Conservation (phyloP, 2,329 filamentous ascomycete genomes). For the Phialophora verrucosa region DNA sequence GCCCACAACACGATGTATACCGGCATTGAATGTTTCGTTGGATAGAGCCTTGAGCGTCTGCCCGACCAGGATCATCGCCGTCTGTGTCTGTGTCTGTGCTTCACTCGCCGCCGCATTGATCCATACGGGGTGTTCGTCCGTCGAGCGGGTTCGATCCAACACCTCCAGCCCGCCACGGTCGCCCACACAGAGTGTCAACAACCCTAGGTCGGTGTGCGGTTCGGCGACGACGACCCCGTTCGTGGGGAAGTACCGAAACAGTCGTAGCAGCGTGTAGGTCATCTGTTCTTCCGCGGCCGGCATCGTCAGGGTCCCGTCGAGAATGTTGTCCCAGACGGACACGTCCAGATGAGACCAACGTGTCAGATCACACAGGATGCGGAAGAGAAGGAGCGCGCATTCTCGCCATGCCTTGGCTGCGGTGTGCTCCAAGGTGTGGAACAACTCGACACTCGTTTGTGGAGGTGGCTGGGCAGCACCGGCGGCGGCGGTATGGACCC, state of each 20-base stretch:
- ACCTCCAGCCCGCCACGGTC: slow-evolving; percentile 39
- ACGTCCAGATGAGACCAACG: slow-evolving; percentile 34
- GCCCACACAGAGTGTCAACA: slow-evolving; percentile 43
- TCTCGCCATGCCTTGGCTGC: slow-evolving; percentile 36
- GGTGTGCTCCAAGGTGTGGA: slow-evolving; percentile 17
- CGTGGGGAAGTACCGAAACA: slow-evolving; percentile 41
- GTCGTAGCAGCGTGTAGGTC: slow-evolving; percentile 38
- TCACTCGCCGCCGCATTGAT: slow-evolving; percentile 28
- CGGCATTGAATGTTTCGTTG: slow-evolving; percentile 33
- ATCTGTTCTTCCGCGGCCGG: slow-evolving; percentile 29
- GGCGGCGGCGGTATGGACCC: slow-evolving; percentile 11
- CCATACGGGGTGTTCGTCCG: slow-evolving; percentile 26
- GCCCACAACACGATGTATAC: slow-evolving; percentile 40
- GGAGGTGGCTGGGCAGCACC: background rate
- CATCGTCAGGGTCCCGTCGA: slow-evolving; percentile 37
- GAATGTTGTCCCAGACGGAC: slow-evolving; percentile 38
- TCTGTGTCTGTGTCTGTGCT: background rate
- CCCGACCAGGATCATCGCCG: slow-evolving; percentile 38
- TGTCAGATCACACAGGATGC: slow-evolving; percentile 41
- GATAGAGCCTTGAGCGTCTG: slow-evolving; percentile 39
- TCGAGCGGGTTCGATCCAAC: slow-evolving; percentile 29
- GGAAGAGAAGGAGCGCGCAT: slow-evolving; percentile 36
- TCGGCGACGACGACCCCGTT: slow-evolving; percentile 38
- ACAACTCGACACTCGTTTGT: background rate
- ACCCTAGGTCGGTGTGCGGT: slow-evolving; percentile 41